Evolutionary conservation across 2,329 filamentous ascomycete genomes (phyloP), one percentile per base, ranked within the genome.

Genomic region (Hypoxylon sp.): DNA sequence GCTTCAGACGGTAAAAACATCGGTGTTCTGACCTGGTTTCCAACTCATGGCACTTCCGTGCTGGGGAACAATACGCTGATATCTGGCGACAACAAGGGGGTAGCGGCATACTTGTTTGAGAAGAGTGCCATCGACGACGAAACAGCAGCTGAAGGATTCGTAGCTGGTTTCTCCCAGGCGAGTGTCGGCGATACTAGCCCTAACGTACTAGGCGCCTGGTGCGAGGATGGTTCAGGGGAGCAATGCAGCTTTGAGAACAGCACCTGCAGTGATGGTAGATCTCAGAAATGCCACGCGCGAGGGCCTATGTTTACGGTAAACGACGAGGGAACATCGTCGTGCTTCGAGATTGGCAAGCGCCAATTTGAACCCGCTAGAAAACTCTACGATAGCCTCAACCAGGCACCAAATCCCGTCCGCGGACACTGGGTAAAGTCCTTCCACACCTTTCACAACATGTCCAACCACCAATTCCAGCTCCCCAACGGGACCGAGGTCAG

Each of bases 1-100:
- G 83, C 85, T 8, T 88, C 85, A 0, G 91, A 95, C 69, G 81
- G 83, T 43, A 92, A 92, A 75, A 88, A 88, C 55, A 85, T 92
- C 37, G 93, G 92, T 10, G 79, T 96, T 0, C 76, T 98, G 55
- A 95, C 91, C 13, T 98, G 93, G 91, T 97, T 94, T 72, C 86
- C 94, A 2, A 90, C 93, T 0, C 94, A 98, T 72, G 93, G 93
- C 42, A 98, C 94, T 0, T 96, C 92, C 0, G 85, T 97, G 74
- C 85, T 93, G 20, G 89, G 90, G 51, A 97, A 97, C 76, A 97
- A 97, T 75, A 97, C 92, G 0, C 81, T 97, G 11, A 85, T 95
- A 47, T 88, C 92, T 2, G 94, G 91, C n/a, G 94, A 98, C 74
- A 98, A 98, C 78, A 98, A 98, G 77, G 94, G 94, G 10, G 91